Base-by-base conservation (phyloP, 352 stramenopile genomes). In the Phytophthora sansomeana region DNA sequence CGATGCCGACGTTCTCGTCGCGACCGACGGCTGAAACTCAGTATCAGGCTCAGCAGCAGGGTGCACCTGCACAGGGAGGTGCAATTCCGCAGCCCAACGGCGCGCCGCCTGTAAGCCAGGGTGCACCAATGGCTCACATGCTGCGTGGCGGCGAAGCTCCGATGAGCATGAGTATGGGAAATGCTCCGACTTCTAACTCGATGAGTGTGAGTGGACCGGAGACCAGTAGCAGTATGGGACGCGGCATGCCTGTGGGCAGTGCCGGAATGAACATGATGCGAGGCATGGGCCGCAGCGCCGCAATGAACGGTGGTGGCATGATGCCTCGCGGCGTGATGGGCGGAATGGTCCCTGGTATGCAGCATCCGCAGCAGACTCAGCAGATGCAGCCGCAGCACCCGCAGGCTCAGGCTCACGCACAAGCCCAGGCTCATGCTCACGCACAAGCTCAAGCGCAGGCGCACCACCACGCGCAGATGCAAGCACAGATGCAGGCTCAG, bases 1-100 rank as follows among this genome's bases (percentile, higher is more conserved):
- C 87, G 1, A 95, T 95, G 87, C 86, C 86, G 47, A 93, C 86
- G 19, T 95, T 95, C 50, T 91, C 86, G 41, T 85, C 82, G 3
- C 75, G 84, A 47, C 79, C 82, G 5, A 89, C 78, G 17, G 74
- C 78, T 5, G 84, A 92, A 63, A 81, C 63, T 26, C 80, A 85
- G 53, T 90, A 91, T 51, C 80, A 77, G 17, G 77, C 66, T 33
- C 80, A 86, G 60, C 67, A 74, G n/a, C 67, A 75, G 44, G 75
- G 69, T 9, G 46, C 57, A 4, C 53, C 72, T 21, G 54, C 58
- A 24, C 67, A 77, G 52, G 61, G 68, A 58, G 60, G 53, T 21
- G 55, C 62, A 9, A 50, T 39, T 39, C 54, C 63, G 7, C 60
- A 77, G 36, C 58, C 66, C 4, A 80, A 80, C 32, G 72, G 72